Conservation (phyloP, 768 basidiomycete species). For the Mycena kentingensis region DNA sequence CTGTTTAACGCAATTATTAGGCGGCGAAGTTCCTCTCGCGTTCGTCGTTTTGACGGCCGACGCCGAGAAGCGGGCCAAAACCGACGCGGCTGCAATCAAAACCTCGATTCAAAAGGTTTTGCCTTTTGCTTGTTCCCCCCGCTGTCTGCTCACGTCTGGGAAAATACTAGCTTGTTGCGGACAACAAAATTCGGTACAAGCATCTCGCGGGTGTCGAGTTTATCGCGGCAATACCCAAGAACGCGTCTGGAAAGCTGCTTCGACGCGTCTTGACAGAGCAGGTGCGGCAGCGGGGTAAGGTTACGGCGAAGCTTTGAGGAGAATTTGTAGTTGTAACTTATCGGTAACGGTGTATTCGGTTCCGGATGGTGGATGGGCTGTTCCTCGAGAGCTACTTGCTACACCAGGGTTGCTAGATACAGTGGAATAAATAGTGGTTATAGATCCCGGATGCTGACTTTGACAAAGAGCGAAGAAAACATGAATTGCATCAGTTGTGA, state of each 20-base stretch:
- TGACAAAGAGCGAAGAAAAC: conserved; percentile 92
- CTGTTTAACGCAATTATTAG: conserved; percentile 27
- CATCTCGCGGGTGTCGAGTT: conserved; percentile 60
- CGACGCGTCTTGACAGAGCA: conserved; percentile 52
- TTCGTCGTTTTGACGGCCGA: conserved; percentile 56
- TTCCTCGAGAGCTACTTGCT: no score
- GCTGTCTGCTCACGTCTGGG: conserved; percentile 4
- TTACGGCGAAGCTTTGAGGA: conserved; percentile 28
- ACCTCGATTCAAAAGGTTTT: conserved; percentile 37
- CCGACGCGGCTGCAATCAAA: conserved; percentile 41
- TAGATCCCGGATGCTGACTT: conserved; percentile 54
- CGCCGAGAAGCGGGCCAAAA: conserved; percentile 38
- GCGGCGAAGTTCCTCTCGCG: conserved; percentile 71
- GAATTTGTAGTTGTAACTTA: no score
- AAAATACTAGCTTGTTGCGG: conserved; percentile 48
- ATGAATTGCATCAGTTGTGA: conserved; percentile 83
- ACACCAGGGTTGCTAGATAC: no score
- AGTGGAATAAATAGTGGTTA: no score
- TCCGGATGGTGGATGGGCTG: no score
- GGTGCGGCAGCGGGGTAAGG: conserved; percentile 36
- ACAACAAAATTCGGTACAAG: conserved; percentile 60
- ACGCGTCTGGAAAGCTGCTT: conserved; percentile 62
- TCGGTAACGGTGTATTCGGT: no score
- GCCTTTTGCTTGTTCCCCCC: background rate
- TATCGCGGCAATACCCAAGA: conserved; percentile 56